Conservation (phyloP, 176 grass and related monocot species). For the Panicum miliaceum region DNA sequence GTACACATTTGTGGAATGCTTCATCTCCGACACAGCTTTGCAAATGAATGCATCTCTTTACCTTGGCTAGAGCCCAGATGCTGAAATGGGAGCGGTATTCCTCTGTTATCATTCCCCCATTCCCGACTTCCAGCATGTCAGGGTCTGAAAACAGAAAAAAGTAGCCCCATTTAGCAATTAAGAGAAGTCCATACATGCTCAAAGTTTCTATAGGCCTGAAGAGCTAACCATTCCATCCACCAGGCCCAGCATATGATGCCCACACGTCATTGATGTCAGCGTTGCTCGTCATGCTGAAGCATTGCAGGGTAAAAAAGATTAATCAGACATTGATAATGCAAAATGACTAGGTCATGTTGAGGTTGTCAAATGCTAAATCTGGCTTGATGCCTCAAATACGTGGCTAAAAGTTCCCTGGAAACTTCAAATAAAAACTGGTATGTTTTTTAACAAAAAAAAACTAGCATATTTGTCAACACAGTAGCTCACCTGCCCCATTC, state of each 20-base stretch:
- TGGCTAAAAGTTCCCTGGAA: background rate
- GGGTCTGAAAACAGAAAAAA: slow-evolving; percentile 42
- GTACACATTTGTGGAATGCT: background rate
- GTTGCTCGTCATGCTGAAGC: slow-evolving; percentile 55
- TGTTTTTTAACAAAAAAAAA: too few species aligned
- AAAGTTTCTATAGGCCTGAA: background rate
- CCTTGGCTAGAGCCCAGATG: slow-evolving; percentile 62
- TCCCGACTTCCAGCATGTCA: slow-evolving; percentile 64
- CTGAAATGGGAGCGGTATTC: slow-evolving; percentile 63
- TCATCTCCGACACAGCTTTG: background rate
- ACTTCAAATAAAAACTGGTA: too few species aligned
- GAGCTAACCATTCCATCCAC: slow-evolving; percentile 77
- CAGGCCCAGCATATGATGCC: slow-evolving; percentile 61
- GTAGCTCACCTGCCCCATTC: slow-evolving; percentile 53
- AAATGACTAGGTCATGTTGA: too few species aligned
- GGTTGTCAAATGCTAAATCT: slow-evolving; percentile 6
- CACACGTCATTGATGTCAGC: slow-evolving; percentile 56
- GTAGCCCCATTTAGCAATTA: background rate
- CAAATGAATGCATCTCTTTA: slow-evolving; percentile 14
- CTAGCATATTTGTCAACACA: background rate
- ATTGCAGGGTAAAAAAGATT: background rate
- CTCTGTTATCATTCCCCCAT: slow-evolving; percentile 53
- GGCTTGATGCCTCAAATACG: background rate
- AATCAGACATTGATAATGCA: background rate
- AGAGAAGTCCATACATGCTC: background rate